Evolutionary conservation across 2,329 filamentous ascomycete species (phyloP).

Genomic region (Calonectria montana): DNA sequence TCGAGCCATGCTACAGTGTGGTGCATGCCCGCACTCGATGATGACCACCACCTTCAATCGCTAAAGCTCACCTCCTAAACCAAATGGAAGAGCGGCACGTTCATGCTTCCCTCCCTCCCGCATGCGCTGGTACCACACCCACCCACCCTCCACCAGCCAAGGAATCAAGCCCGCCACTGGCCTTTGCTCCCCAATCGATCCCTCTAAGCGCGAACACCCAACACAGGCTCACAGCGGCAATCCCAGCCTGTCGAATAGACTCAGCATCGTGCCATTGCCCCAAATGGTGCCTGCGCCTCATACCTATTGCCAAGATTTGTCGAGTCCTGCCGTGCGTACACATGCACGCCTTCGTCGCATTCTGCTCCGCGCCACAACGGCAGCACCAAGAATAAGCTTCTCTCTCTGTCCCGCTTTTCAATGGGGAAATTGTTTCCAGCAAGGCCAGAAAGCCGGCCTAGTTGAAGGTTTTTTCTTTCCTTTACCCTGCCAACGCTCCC

Average conservation of each 20-base stretch:
- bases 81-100: background rate
- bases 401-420: background rate
- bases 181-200: background rate
- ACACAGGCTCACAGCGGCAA: background rate
- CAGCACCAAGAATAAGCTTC: background rate
- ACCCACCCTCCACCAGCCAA: background rate
- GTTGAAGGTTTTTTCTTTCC: background rate
- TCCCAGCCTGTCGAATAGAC: background rate
- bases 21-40: background rate
- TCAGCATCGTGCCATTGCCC: background rate
- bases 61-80: background rate
- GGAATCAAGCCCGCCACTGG: background rate
- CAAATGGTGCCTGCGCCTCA: constrained; percentile 1
- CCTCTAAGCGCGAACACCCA: background rate
- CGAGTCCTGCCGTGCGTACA: background rate
- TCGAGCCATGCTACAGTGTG: background rate
- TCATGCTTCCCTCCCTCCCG: background rate
- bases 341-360: background rate
- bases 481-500: background rate
- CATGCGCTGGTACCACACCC: background rate
- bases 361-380: background rate
- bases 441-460: background rate
- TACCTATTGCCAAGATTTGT: background rate
- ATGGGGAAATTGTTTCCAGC: background rate
- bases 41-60: background rate